A percentile compares a stretch with the other conserved stretches of the same genome.
Conservation (phyloP, 169 alveolate genomes). For the Babesia sp. region DNA sequence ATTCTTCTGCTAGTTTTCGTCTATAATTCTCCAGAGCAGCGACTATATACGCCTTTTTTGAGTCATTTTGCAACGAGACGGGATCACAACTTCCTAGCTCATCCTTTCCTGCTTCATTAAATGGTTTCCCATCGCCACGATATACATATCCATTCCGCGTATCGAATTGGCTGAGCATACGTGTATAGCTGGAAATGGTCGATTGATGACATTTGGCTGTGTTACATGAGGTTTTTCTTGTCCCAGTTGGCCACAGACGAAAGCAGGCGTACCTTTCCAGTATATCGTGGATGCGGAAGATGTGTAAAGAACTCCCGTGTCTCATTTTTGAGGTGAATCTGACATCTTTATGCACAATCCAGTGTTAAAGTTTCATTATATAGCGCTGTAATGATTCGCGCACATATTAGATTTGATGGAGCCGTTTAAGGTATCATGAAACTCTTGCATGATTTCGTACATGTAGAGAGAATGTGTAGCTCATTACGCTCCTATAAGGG, state of each 20-base stretch:
- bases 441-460: too few species aligned
- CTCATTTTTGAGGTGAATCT: too few species aligned
- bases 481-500: too few species aligned
- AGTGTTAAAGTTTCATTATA: too few species aligned
- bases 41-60: background rate
- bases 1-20: background rate
- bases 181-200: background rate
- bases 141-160: background rate
- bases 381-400: too few species aligned
- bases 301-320: background rate
- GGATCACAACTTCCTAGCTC: background rate
- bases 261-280: background rate
- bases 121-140: background rate
- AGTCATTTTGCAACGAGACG: background rate
- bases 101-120: background rate
- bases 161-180: background rate
- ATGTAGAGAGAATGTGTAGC: too few species aligned
- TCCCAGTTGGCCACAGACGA: background rate
- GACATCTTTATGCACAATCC: too few species aligned
- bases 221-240: background rate
- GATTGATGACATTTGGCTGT: background rate
- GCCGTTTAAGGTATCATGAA: too few species aligned
- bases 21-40: slow-evolving; percentile 1
- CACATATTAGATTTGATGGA: too few species aligned
- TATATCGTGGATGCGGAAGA: background rate